phyloP scores from a whole-genome alignment of 2,329 filamentous ascomycete species.

The Fusarium sp. region DNA sequence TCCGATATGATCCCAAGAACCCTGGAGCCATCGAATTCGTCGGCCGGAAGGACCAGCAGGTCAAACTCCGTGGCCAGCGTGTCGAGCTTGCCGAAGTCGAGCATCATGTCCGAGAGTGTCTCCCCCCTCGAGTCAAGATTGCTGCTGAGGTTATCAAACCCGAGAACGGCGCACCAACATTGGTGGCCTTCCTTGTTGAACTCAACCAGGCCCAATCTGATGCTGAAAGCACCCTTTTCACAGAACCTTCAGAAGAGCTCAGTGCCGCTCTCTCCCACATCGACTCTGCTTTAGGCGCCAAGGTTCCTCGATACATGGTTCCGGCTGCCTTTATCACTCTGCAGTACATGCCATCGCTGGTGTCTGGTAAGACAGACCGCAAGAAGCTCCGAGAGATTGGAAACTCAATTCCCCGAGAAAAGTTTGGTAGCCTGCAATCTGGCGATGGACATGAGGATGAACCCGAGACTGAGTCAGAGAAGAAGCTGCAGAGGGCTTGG shows the following conservation, averaged over 20 bases:
- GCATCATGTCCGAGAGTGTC: conserved; percentile 55
- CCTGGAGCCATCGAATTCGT: neutral
- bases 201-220: conserved; percentile 1
- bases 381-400: neutral
- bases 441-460: neutral
- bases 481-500: conserved; percentile 48
- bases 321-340: conserved; percentile 61
- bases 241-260: conserved; percentile 48
- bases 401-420: neutral
- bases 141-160: conserved; percentile 50
- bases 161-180: conserved; percentile 44
- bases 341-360: conserved; percentile 58
- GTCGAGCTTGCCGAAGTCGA: conserved; percentile 60
- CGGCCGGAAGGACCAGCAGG: conserved; percentile 72
- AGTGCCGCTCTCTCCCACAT: conserved; percentile 42
- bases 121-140: conserved; percentile 56
- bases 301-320: conserved; percentile 61
- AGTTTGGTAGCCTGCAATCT: neutral
- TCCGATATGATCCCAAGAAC: neutral
- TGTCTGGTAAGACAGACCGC: conserved; percentile 63
- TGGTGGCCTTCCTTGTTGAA: conserved; percentile 30
- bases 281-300: conserved; percentile 49
- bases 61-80: conserved; percentile 73
- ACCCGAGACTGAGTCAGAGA: neutral
- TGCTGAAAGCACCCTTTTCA: conserved; percentile 30